Base-by-base conservation (phyloP, 768 basidiomycete genomes). In the Mrakia gelida region DNA sequence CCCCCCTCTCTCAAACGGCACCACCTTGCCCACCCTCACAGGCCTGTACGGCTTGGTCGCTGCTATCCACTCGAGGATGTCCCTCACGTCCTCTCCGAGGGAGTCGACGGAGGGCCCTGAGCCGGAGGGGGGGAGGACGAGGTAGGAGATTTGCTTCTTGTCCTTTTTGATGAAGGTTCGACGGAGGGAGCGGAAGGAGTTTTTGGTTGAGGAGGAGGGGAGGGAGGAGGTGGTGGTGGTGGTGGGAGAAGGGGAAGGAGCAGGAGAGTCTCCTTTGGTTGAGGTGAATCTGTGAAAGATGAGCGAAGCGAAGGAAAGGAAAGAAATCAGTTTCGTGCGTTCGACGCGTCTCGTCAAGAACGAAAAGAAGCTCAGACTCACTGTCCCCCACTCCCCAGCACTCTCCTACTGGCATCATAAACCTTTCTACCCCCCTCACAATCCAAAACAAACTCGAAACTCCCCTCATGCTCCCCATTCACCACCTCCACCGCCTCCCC, bases 381-480 rank as follows among this genome's bases (percentile, higher is more conserved):
- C 78, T 67, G 56, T 15, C 82, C 82, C 1, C 81, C 80, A 71
- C 80, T 77, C 67, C 80, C 75, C 32, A 83, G 73, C 38, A 83
- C 80, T 1, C 81, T 80, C 54, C 82, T 77, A 5, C 77, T 78
- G 18, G 81, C 81, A 41, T 83, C 82, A 76, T 82, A 83, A 11
- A 82, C 76, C 76, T 80, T 79, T 18, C 77, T 59, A 5, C 80
- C 81, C 30, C 81, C 83, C 11, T 81, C 78, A 18, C 81, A 81
- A 75, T 83, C 82, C 21, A 83, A 73, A 1, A 83, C 81, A 16
- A 80, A 80, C 32, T 82, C 82, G 74, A 82, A 83, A 32, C 75
- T 79, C 6, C 80, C 80, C 71, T 83, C 83, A 71, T 81, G 80
- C 34, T 81, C 63, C 0, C 71, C 61, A 62, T 81, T 75, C 63